Evolutionary conservation across 2,329 filamentous ascomycete species (phyloP), one percentile per base, ranked within the genome.

Genomic region (Arthrobotrys iridis): DNA sequence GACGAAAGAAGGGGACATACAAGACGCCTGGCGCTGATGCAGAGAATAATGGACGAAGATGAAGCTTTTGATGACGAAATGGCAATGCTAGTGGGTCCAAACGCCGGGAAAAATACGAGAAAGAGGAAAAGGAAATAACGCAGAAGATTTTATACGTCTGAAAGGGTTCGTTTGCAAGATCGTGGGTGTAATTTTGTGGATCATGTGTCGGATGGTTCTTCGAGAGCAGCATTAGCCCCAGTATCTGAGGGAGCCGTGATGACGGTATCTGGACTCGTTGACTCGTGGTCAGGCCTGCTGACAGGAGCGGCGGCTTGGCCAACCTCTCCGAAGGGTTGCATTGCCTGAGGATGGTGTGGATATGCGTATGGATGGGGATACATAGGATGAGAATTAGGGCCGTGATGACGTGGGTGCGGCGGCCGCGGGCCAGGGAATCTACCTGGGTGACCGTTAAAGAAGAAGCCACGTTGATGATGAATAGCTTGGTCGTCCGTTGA

Each of bases 21-120:
- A 37, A 55, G 30, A 55, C 50, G 50, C 50, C 50, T 55, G 50
- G 50, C 50, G 50, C 50, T 55, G 24, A 55, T 55, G 50, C 50
- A 55, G 30, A 55, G 50, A 5, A 30, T 55, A 37, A 55, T 55
- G 4, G 50, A 55, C 18, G 50, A 55, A 55, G 50, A 55, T n/a
- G 50, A 55, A 8, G 50, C 50, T 24, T 55, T 55, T 55, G 50
- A 37, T n/a, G 50, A 55, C 18, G 50, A 55, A 37, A 55, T 55
- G 7, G 50, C 50, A 37, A 55, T 37, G 50, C 50, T 55, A 7
- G 50, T 37, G 18, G 50, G 50, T 22, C 30, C 50, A 15, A 55
- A 55, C 50, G 30, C 50, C 50, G 30, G 50, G 22, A 55, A 55
- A 55, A 55, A 55, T 24, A 18, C 50, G 24, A 55, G 50, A n/a